Conservation (phyloP, 2,329 filamentous ascomycete species). For the Fusarium sp. region DNA sequence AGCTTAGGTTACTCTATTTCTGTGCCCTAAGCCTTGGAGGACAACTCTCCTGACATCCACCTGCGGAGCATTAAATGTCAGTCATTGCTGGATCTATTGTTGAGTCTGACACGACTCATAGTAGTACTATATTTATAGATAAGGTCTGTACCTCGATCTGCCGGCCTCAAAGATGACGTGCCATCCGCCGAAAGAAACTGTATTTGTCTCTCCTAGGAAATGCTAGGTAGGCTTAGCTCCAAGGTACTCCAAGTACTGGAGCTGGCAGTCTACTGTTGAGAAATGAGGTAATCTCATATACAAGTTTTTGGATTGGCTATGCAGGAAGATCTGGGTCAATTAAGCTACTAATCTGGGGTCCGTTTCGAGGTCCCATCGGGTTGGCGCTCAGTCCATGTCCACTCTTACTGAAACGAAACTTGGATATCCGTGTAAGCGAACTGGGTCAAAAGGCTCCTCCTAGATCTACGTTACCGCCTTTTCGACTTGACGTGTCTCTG, state of each 20-base stretch:
- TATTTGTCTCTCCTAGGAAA: neutral
- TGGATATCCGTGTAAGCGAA: conserved; percentile 18
- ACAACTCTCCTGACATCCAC: no score
- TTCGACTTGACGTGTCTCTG: neutral
- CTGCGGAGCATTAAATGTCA: conserved; percentile 11
- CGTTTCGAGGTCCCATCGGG: neutral
- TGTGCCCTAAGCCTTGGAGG: no score
- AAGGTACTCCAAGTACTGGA: neutral
- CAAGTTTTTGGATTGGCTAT: neutral
- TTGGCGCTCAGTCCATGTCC: neutral
- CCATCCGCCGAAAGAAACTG: neutral
- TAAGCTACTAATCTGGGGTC: neutral
- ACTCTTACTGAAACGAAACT: conserved; percentile 12
- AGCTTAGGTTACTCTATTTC: no score
- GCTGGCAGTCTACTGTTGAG: neutral
- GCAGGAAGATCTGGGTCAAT: conserved; percentile 8
- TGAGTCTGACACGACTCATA: conserved; percentile 22
- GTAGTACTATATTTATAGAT: neutral
- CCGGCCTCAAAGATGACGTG: neutral
- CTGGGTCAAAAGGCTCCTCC: neutral
- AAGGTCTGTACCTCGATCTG: neutral
- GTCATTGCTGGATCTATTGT: conserved; percentile 16
- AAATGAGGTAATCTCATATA: neutral
- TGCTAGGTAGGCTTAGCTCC: neutral
- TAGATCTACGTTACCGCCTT: conserved; percentile 9